phyloP scores from a whole-genome alignment of 106 monocot genomes.

The Agapanthus africanus region DNA sequence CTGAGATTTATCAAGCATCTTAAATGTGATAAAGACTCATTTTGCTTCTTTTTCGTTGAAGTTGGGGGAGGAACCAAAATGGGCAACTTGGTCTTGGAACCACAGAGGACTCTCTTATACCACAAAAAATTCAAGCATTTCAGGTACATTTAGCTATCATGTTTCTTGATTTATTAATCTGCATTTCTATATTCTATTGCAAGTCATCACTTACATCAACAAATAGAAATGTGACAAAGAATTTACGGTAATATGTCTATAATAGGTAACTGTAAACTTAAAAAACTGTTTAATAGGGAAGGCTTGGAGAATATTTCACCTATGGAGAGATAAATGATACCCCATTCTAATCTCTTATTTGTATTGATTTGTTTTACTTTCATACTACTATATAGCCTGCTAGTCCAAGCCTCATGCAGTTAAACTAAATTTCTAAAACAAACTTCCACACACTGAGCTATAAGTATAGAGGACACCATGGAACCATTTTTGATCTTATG shows the following conservation, averaged over 20 bases:
- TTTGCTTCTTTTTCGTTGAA: conserved; percentile 22
- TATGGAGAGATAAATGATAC: background rate
- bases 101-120: conserved; percentile 84
- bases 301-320: background rate
- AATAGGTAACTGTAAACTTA: background rate
- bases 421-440: no score
- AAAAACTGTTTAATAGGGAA: background rate
- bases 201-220: background rate
- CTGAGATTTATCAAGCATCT: conserved; percentile 7
- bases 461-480: background rate
- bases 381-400: background rate
- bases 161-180: background rate
- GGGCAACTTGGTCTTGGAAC: conserved; percentile 96
- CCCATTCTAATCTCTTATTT: background rate
- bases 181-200: background rate
- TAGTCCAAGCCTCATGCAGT: background rate
- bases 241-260: background rate
- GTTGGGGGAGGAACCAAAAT: conserved; percentile 99
- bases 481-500: background rate
- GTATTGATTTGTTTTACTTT: background rate
- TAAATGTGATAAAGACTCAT: conserved; percentile 5
- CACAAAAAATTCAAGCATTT: conserved; percentile 86
- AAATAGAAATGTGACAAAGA: background rate
- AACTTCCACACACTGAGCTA: no score
- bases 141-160: background rate